Evolutionary conservation across 2,329 filamentous ascomycete genomes (phyloP).

Genomic region (Colletotrichum melonis): DNA sequence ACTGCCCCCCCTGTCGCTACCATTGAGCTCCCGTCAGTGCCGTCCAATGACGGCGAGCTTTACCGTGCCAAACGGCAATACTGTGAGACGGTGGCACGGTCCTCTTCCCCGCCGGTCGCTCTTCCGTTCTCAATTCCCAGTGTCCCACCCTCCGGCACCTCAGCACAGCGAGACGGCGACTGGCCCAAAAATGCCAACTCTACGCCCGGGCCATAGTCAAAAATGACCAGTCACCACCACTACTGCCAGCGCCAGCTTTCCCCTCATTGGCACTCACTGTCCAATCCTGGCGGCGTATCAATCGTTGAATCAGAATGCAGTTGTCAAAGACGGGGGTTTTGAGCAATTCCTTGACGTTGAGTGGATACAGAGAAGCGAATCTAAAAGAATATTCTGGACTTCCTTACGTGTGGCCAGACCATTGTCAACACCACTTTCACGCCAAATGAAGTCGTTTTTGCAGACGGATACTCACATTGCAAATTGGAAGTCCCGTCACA

Average conservation of each 20-base stretch:
- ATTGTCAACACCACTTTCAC: neutral
- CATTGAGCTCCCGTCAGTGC: neutral
- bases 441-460: too few relatives aligned
- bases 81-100: conserved; percentile 11
- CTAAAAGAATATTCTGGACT: neutral
- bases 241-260: neutral
- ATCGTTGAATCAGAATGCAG: neutral
- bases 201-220: conserved; percentile 29
- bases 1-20: conserved; percentile 26
- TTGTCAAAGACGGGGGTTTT: neutral
- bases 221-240: conserved; percentile 28
- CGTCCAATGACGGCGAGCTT: conserved; percentile 29
- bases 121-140: neutral
- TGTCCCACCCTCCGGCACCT: neutral
- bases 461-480: neutral
- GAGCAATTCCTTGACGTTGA: neutral
- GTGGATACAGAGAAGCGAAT: neutral
- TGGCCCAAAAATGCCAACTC: neutral
- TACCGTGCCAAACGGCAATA: conserved; percentile 19
- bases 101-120: conserved; percentile 6
- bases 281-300: neutral
- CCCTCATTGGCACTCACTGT: neutral
- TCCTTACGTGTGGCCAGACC: neutral
- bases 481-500: neutral
- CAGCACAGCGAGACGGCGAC: neutral